Conservation (phyloP, 1,139 yeast genomes). For the Arxiozyma heterogenica region DNA sequence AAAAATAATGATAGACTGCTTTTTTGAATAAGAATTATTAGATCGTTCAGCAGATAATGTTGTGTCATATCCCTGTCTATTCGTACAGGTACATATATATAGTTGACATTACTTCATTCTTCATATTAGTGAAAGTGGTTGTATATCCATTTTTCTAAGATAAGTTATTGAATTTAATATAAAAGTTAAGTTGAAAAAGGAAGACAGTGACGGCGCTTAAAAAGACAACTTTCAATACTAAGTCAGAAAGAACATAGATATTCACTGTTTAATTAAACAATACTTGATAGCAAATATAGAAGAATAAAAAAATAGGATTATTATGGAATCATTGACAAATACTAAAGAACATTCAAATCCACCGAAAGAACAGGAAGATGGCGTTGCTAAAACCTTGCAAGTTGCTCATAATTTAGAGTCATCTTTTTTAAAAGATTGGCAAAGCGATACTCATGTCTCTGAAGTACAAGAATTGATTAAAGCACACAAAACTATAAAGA, state of each 20-base stretch:
- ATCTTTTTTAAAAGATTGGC: constrained; percentile 1
- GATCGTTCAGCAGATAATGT: too few relatives aligned
- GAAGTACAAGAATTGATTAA: not conserved
- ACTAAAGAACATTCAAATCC: not conserved
- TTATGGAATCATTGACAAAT: not conserved
- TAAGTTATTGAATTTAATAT: not conserved
- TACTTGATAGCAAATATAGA: not conserved
- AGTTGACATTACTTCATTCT: not conserved
- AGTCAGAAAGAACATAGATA: not conserved
- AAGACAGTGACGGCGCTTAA: not conserved
- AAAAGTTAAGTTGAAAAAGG: not conserved
- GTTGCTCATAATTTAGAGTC: too few relatives aligned
- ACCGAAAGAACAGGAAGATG: not conserved
- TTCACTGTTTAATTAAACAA: not conserved
- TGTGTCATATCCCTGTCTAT: not conserved
- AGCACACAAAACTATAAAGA: not conserved
- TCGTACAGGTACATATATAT: not conserved
- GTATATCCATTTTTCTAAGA: too few relatives aligned
- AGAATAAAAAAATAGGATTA: not conserved
- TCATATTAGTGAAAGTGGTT: not conserved
- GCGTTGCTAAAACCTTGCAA: not conserved
- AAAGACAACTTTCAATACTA: too few relatives aligned
- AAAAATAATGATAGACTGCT: not conserved
- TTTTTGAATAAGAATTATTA: not conserved
- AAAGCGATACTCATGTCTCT: not conserved